phyloP scores from a whole-genome alignment of 495 filamentous ascomycete genomes.

The Penicillium goetzii region DNA sequence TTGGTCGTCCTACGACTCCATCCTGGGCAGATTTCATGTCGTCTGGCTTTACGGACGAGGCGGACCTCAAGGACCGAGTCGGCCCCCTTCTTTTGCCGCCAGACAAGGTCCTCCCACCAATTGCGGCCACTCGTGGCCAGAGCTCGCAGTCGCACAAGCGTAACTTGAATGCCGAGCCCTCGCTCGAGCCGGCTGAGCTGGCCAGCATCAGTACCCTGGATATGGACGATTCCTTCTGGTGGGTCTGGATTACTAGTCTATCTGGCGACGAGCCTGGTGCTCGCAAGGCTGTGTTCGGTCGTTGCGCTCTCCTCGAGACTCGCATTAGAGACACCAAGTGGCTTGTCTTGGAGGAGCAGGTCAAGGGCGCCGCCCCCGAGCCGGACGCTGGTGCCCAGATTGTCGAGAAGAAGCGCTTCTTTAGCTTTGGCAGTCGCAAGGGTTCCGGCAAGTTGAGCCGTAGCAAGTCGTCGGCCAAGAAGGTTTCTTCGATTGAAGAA shows the following conservation, averaged over 20 bases:
- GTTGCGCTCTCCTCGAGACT: constrained; percentile 92
- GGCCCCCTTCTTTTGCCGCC: constrained; percentile 77
- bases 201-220: constrained; percentile 86
- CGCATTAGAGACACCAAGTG: constrained; percentile 78
- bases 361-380: constrained; percentile 88
- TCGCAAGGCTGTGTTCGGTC: constrained; percentile 90
- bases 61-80: constrained; percentile 49
- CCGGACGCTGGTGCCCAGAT: constrained; percentile 85
- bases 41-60: constrained; percentile 84
- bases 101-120: constrained; percentile 87
- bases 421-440: constrained; percentile 77
- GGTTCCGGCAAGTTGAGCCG: constrained; percentile 58
- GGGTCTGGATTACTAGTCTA: constrained; percentile 98
- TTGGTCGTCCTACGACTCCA: constrained; percentile 88
- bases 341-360: constrained; percentile 94
- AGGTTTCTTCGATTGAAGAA: constrained; percentile 52
- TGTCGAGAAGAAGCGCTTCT: constrained; percentile 90
- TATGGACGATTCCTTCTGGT: constrained; percentile 97
- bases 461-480: constrained; percentile 67
- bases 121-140: constrained; percentile 67
- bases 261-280: constrained; percentile 82
- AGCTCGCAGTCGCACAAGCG: constrained; percentile 89
- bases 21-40: constrained; percentile 98
- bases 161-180: constrained; percentile 61
- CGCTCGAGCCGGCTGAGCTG: constrained; percentile 88